Conservation (phyloP, 2,329 filamentous ascomycete species). For the Botryotinia convoluta region DNA sequence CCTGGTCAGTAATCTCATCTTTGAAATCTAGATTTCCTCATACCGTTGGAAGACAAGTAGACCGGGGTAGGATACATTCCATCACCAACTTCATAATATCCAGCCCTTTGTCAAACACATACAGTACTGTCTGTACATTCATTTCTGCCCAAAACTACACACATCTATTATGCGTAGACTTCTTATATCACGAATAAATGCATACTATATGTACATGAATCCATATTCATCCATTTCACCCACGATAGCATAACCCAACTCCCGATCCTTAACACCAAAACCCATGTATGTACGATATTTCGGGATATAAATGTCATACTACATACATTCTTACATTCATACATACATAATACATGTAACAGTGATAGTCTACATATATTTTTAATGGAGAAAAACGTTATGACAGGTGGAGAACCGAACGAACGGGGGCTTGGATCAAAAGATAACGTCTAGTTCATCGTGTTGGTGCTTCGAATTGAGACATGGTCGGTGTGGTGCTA, state of each 20-base stretch:
- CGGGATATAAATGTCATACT: not conserved
- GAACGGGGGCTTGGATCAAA: not conserved
- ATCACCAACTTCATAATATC: no score
- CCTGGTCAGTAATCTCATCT: not conserved
- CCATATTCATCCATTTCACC: not conserved
- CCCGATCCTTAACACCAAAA: not conserved
- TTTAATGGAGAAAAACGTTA: not conserved
- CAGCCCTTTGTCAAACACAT: not conserved
- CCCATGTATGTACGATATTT: not conserved
- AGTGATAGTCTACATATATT: not conserved
- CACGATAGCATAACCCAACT: not conserved
- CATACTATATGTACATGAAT: not conserved
- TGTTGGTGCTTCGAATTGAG: not conserved
- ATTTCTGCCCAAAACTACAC: not conserved
- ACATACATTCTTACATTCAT: not conserved
- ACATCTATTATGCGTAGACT: not conserved
- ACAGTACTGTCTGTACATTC: not conserved
- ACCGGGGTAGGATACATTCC: not conserved
- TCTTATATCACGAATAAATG: not conserved
- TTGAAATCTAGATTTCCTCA: not conserved
- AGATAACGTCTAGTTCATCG: not conserved
- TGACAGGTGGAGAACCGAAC: not conserved
- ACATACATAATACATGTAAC: not conserved
- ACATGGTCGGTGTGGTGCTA: not conserved
- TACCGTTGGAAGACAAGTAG: no score